Percentiles rank a stretch among this genome's conserved stretches.
phyloP scores from a whole-genome alignment of 805 yeast genomes.

The Cyberlindnera samutprakarnensis region DNA sequence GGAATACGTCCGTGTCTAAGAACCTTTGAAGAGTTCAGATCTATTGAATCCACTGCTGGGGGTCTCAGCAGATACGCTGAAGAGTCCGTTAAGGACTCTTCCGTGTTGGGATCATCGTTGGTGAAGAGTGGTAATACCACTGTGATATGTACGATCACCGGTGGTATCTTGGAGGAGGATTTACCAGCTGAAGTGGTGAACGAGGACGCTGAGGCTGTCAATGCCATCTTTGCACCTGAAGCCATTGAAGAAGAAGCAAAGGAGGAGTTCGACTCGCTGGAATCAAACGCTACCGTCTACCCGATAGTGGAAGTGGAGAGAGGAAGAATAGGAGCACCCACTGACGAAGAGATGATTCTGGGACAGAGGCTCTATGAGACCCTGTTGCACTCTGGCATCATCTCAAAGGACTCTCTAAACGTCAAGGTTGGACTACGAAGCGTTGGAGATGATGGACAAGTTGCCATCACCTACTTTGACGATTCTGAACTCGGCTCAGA shows the following conservation, averaged over 20 bases:
- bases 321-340: conserved; percentile 74
- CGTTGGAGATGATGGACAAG: conserved; percentile 41
- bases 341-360: conserved; percentile 75
- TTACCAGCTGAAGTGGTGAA: conserved; percentile 33
- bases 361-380: conserved; percentile 60
- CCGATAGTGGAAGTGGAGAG: conserved; percentile 73
- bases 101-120: conserved; percentile 59
- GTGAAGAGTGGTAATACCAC: conserved; percentile 66
- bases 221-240: conserved; percentile 26
- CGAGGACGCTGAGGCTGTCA: conserved; percentile 30
- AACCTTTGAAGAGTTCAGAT: conserved; percentile 63
- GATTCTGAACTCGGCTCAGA: conserved; percentile 25
- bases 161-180: conserved; percentile 55
- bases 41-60: conserved; percentile 37
- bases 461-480: conserved; percentile 39
- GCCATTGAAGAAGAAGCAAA: conserved; percentile 23
- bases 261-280: conserved; percentile 19
- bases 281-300: conserved; percentile 39
- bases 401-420: conserved; percentile 43
- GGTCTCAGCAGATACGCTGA: conserved; percentile 30
- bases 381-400: conserved; percentile 47
- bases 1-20: conserved; percentile 76
- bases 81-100: conserved; percentile 22
- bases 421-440: conserved; percentile 49
- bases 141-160: conserved; percentile 63